These are phyloP conservation scores for Phyllachora maydis DNA, from an alignment of 2,329 filamentous ascomycete species.

Conservation along the genomic window DNA sequence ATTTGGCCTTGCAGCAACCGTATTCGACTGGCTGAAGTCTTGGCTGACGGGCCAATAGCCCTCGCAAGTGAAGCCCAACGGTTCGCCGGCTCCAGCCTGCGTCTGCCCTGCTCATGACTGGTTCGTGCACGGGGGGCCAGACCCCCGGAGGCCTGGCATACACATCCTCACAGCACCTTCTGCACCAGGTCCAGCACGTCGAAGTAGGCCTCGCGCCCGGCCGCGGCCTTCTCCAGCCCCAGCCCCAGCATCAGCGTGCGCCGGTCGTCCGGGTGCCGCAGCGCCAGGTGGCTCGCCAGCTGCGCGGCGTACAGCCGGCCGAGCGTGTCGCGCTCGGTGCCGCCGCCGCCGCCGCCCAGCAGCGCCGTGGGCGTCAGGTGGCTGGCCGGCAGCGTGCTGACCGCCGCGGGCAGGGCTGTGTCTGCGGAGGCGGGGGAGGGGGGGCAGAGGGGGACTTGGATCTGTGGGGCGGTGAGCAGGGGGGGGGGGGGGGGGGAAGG, in stretches of 20 bases:
- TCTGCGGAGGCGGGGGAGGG: conserved; percentile 43
- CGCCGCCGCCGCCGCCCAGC: conserved; percentile 67
- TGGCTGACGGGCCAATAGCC: too few species aligned
- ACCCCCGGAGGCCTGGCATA: too few species aligned
- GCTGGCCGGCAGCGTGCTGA: conserved; percentile 50
- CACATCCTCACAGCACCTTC: conserved; percentile 27
- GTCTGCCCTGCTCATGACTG: too few species aligned
- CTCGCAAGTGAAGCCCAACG: too few species aligned
- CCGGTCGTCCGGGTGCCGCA: conserved; percentile 43
- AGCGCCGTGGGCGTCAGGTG: conserved; percentile 76
- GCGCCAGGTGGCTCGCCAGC: conserved; percentile 60
- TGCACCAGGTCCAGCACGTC: conserved; percentile 43
- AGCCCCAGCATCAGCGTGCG: conserved; percentile 41
- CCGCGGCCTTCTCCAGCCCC: conserved; percentile 28
- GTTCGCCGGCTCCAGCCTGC: too few species aligned
- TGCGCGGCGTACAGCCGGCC: conserved; percentile 82
- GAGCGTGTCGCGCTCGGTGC: conserved; percentile 57
- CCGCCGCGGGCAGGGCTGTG: conserved; percentile 27
- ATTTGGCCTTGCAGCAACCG: too few species aligned
- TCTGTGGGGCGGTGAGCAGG: conserved; percentile 18
- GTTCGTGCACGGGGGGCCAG: too few species aligned
- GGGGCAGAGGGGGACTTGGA: conserved; percentile 59
- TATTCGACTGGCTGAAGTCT: too few species aligned
- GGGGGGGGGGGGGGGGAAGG: conserved; percentile 7
- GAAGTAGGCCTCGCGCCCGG: conserved; percentile 36